Evolutionary conservation across 805 yeast genomes (phyloP).

Genomic region (Candida boidinii): DNA sequence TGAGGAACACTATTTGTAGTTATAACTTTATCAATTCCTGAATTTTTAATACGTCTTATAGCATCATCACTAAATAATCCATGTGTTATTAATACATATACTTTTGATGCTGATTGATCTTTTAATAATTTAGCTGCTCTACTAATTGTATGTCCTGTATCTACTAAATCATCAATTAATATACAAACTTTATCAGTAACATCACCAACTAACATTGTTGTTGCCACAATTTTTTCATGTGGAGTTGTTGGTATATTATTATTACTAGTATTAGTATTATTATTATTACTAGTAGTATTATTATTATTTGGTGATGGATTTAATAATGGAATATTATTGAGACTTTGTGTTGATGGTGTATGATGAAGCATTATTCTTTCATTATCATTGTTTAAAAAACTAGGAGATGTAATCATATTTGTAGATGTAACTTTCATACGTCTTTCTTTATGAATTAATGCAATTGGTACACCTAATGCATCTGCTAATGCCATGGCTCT

Average conservation of each 20-base stretch:
- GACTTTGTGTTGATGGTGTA: slow-evolving; percentile 10
- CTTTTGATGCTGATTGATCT: slow-evolving; percentile 85
- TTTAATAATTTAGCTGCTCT: slow-evolving; percentile 88
- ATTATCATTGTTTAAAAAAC: not conserved
- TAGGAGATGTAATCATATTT: not conserved
- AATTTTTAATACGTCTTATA: slow-evolving; percentile 52
- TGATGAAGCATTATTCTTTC: slow-evolving; percentile 7
- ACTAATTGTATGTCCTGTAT: slow-evolving; percentile 85
- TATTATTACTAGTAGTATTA: slow-evolving; percentile 9
- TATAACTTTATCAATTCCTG: slow-evolving; percentile 73
- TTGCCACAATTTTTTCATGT: slow-evolving; percentile 38
- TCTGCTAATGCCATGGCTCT: slow-evolving; percentile 94
- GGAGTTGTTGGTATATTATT: not conserved
- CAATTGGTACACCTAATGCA: slow-evolving; percentile 78
- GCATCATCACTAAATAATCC: slow-evolving; percentile 94
- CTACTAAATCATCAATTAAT: slow-evolving; percentile 89
- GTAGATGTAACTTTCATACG: slow-evolving; percentile 35
- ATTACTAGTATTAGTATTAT: not conserved
- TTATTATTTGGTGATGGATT: slow-evolving; percentile 7
- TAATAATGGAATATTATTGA: slow-evolving; percentile 8
- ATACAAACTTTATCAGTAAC: slow-evolving; percentile 81
- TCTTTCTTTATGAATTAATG: slow-evolving; percentile 91
- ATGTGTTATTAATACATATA: slow-evolving; percentile 85
- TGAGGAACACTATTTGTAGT: slow-evolving; percentile 94
- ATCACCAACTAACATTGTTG: slow-evolving; percentile 95